Conservation (phyloP, 1,284 basidiomycete genomes). For the Ganoderma boninense region DNA sequence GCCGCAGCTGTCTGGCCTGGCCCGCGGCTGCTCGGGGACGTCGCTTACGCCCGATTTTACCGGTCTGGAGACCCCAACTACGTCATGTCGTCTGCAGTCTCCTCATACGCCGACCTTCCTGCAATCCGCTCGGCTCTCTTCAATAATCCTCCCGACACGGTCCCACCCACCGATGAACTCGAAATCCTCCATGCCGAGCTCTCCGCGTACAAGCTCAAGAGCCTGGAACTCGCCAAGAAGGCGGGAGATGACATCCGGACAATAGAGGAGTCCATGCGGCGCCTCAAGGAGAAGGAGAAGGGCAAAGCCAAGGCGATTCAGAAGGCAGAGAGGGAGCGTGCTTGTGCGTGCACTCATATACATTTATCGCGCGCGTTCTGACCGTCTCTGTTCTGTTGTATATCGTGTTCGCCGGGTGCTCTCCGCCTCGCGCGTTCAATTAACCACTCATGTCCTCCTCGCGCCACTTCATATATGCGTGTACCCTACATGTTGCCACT, state of each 20-base stretch:
- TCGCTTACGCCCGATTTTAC: slow-evolving; percentile 13
- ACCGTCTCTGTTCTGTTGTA: slow-evolving; percentile 9
- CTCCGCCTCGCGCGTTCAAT: slow-evolving; percentile 14
- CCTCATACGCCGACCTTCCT: slow-evolving; percentile 53
- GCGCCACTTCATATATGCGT: neutral
- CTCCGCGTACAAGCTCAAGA: slow-evolving; percentile 57
- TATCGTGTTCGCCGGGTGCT: neutral
- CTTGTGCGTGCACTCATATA: slow-evolving; percentile 60
- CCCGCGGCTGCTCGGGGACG: slow-evolving; percentile 14
- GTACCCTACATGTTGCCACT: neutral
- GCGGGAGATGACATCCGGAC: slow-evolving; percentile 73
- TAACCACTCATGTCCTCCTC: slow-evolving; percentile 9
- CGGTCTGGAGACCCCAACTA: slow-evolving; percentile 22
- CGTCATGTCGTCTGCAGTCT: slow-evolving; percentile 56
- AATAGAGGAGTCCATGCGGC: slow-evolving; percentile 73
- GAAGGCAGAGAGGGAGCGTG: slow-evolving; percentile 74
- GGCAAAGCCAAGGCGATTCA: slow-evolving; percentile 74
- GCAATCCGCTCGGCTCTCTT: slow-evolving; percentile 63
- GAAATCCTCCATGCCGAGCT: slow-evolving; percentile 71
- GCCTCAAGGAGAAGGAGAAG: slow-evolving; percentile 79
- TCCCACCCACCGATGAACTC: slow-evolving; percentile 79
- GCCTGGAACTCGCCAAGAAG: slow-evolving; percentile 69
- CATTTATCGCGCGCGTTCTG: slow-evolving; percentile 18
- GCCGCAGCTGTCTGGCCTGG: slow-evolving; percentile 14
- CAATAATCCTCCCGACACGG: slow-evolving; percentile 65